Evolutionary conservation across 163 green algal species (phyloP), one percentile per base, ranked within the genome.

Genomic region (Chloromonas sp.): DNA sequence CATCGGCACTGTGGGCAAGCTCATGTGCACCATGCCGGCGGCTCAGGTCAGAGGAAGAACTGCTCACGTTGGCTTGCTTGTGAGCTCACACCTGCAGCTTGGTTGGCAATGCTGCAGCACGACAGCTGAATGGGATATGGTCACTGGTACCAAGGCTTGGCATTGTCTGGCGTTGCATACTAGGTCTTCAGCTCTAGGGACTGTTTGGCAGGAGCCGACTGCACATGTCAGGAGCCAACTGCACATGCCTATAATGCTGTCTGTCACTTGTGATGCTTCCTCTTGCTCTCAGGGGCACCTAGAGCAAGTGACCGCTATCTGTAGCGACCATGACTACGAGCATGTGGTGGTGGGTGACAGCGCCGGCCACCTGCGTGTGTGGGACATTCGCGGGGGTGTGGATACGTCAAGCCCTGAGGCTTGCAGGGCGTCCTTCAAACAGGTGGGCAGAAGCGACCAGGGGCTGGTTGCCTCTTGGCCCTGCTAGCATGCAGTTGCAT

Each of bases 311-410:
- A 91, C 84, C 2, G 85, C 87, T 61, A 86, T 81, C 60, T 86
- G 85, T 71, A 11, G 66, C 79, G 5, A 87, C 82, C 58, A 81
- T 36, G 2, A 83, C 59, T 77, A 90, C 15, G 82, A 88, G 60
- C 74, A 84, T 36, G 82, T 97, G 60, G 87, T 93, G 5, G 83
- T 92, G 3, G 94, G 92, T 0, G 93, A 97, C 87, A 95, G 87
- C n/a, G 84, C 86, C 0, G 94, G 94, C 0, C 93, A 96, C 84
- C 79, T 97, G 60, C 86, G 91, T n/a, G 86, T 95, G 62, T 95
- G 87, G 86, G 89, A 95, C 85, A 60, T 95, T 57, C 85, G 84
- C 8, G 83, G 14, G 8, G 89, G 89, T 3, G 85, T 96, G 8
- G 89, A 92, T 60, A 71, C 85, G 13, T 85, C 70, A 15, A 89